These are phyloP conservation scores for Teunomyces lycoperdinae DNA, from an alignment of 805 yeast species.

Conservation along the genomic window DNA sequence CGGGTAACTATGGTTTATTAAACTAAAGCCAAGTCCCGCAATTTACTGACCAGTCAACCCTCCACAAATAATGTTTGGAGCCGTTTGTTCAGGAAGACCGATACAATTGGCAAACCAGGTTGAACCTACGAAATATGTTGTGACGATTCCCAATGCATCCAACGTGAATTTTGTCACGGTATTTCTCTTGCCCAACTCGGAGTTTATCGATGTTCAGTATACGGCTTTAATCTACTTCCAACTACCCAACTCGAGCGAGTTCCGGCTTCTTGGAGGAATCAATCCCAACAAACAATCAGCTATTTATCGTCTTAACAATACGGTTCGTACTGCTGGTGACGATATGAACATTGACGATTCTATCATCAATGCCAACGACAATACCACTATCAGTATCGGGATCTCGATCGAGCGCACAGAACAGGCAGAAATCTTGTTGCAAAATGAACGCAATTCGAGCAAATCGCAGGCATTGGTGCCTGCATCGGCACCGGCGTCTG, in stretches of 20 bases:
- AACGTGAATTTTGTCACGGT: conserved; percentile 76
- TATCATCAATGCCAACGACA: conserved; percentile 24
- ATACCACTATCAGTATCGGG: conserved; percentile 53
- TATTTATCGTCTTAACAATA: conserved; percentile 72
- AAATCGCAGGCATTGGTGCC: conserved; percentile 20
- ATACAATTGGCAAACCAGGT: conserved; percentile 59
- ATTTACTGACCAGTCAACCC: no score
- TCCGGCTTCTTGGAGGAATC: conserved; percentile 64
- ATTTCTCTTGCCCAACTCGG: conserved; percentile 80
- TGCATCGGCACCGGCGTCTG: conserved; percentile 18
- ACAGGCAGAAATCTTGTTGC: conserved; percentile 60
- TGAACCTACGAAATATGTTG: conserved; percentile 63
- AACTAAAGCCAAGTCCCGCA: conserved; percentile 4
- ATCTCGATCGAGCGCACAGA: conserved; percentile 83
- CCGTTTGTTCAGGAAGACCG: conserved; percentile 73
- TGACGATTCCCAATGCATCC: conserved; percentile 60
- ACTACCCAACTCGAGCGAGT: conserved; percentile 59
- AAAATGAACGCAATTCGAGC: conserved; percentile 32
- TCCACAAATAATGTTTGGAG: conserved; percentile 57
- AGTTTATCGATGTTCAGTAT: conserved; percentile 56
- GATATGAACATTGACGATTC: conserved; percentile 35
- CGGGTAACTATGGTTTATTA: conserved; percentile 6
- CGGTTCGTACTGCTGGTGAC: conserved; percentile 29
- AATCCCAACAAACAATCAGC: conserved; percentile 79
- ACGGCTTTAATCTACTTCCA: conserved; percentile 90